A percentile compares a stretch with the other conserved stretches of the same genome.
Evolutionary conservation across 1,284 basidiomycete genomes (phyloP).

Genomic region (Rhodotorula sp.): DNA sequence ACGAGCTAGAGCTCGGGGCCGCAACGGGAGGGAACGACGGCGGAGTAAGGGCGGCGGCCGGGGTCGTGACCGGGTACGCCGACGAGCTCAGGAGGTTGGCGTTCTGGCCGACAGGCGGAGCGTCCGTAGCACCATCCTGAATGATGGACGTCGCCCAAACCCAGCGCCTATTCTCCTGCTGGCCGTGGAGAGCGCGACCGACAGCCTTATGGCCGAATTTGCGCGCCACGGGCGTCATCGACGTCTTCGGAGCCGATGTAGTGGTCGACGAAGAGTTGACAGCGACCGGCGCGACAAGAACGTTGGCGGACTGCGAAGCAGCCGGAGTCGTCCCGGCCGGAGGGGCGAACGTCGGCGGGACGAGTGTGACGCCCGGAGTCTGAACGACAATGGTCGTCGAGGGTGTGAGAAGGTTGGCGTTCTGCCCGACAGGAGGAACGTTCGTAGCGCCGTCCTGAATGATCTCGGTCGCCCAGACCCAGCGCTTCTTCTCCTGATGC

Average conservation of each 20-base stretch:
- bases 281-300: neutral
- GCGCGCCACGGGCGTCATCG: no score
- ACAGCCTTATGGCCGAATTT: neutral
- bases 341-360: slow-evolving; percentile 18
- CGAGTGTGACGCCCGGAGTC: slow-evolving; percentile 15
- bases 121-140: slow-evolving; percentile 17
- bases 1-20: neutral
- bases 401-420: slow-evolving; percentile 11
- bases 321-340: neutral
- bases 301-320: neutral
- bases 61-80: slow-evolving; percentile 9
- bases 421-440: slow-evolving; percentile 18
- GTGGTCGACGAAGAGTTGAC: no score
- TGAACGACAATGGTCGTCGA: neutral
- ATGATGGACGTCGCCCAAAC: slow-evolving; percentile 25
- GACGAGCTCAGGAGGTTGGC: slow-evolving; percentile 8
- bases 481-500: slow-evolving; percentile 16
- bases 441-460: slow-evolving; percentile 21
- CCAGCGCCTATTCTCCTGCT: slow-evolving; percentile 17
- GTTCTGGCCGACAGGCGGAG: slow-evolving; percentile 19
- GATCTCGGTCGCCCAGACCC: slow-evolving; percentile 23
- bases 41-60: slow-evolving; percentile 9
- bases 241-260: no score
- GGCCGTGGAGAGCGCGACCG: neutral
- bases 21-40: neutral